Percentiles rank a stretch among this genome's conserved stretches.
These are phyloP conservation scores for Primulina tabacum DNA, from an alignment of 257 asterid genomes.

Conservation along the genomic window DNA sequence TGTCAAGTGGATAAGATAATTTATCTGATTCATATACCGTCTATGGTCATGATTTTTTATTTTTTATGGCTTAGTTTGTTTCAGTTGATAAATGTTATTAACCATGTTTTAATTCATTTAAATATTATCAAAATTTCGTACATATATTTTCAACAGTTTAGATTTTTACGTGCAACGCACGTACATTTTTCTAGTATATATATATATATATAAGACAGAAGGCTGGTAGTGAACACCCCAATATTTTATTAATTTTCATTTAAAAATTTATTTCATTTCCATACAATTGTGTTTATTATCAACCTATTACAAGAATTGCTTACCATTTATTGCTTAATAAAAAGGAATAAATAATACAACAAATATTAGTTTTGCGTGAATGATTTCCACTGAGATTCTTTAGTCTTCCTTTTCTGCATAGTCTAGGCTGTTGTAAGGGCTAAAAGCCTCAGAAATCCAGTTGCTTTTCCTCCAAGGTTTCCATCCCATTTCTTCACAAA, in stretches of 20 bases:
- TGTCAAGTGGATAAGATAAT: too few relatives aligned
- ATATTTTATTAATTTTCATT: slow-evolving; percentile 19
- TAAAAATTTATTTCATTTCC: background rate
- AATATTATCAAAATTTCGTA: too few relatives aligned
- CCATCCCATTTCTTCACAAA: slow-evolving; percentile 96
- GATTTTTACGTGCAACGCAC: too few relatives aligned
- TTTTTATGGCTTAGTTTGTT: too few relatives aligned
- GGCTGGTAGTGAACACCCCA: background rate
- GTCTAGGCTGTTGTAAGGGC: slow-evolving; percentile 86
- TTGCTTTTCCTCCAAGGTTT: slow-evolving; percentile 69
- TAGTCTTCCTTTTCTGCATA: slow-evolving; percentile 39
- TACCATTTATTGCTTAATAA: slow-evolving; percentile 16
- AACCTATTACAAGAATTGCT: slow-evolving; percentile 13
- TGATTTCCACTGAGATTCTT: background rate
- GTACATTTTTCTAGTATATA: too few relatives aligned
- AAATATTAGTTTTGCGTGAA: slow-evolving; percentile 7
- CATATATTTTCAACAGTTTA: too few relatives aligned
- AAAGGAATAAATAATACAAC: slow-evolving; percentile 22
- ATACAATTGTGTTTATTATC: background rate
- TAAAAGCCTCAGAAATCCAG: slow-evolving; percentile 78
- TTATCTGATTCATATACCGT: too few relatives aligned
- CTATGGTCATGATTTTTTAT: too few relatives aligned
- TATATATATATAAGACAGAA: too few relatives aligned
- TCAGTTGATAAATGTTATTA: too few relatives aligned
- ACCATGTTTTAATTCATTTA: too few relatives aligned